Evolutionary conservation across 768 basidiomycete species (phyloP), one percentile per base, ranked within the genome.

Genomic region (Trametes villosa): DNA sequence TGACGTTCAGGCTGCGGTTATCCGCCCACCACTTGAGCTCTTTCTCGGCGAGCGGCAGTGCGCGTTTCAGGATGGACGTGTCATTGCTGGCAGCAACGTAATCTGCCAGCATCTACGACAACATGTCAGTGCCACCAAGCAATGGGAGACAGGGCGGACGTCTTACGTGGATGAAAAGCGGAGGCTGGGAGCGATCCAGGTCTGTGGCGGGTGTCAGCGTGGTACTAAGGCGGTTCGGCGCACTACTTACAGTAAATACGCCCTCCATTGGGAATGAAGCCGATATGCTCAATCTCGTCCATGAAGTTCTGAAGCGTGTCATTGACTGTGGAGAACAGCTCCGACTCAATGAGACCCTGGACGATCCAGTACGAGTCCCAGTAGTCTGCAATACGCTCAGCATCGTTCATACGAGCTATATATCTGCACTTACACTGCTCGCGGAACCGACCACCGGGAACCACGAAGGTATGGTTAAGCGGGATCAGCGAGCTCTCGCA

Each of bases 201-300:
- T 96, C 89, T 91, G 44, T 20, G 40, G 9, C 1, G 9, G 41
- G 12, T 24, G 55, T 34, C 26, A 67, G 26, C 57, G 40, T 15
- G 22, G 27, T 9, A 26, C 30, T 29, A 7, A 13, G 41, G 22
- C 13, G 8, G 20, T 6, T 45, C 22, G 27, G 47, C 29, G 7
- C 22, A 22, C 27, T 18, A 71, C 76, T 58, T 67, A 88, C 89
- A 97, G 69, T 97, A 97, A 51, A 91, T 93, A 12, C 94, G 82
- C 4, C 94, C 95, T 8, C 96, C 96, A 67, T 97, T 98, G 1
- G 96, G 96, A 63, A 98, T 88, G 77, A 97, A 98, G 0, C 95
- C 96, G 67, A 91, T 85, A 24, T 71, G 70, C 40, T 89, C 85
- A 46, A 98, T 77, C 70, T 96, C 88, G 68, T 98, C 95, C 94